Percentiles rank a stretch among this genome's conserved stretches.
Conservation (phyloP, 2,329 filamentous ascomycete genomes). For the Fusarium proliferatum region DNA sequence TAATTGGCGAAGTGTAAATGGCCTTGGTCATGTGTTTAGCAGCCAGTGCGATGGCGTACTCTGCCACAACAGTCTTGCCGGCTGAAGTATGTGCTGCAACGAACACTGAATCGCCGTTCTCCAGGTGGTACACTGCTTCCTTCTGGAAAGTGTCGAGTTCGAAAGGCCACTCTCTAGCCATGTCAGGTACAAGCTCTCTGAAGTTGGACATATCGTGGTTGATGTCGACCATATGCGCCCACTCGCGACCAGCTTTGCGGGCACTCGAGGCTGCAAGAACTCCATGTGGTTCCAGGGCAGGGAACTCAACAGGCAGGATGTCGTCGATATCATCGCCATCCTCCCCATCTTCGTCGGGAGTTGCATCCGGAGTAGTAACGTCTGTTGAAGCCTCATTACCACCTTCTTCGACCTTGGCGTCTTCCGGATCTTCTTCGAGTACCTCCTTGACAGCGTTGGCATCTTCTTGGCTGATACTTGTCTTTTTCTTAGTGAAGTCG, state of each 20-base stretch:
- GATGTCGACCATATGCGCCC: constrained; percentile 98
- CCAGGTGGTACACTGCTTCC: constrained; percentile 96
- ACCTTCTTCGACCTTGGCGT: constrained; percentile 42
- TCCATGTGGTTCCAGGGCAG: constrained; percentile 86
- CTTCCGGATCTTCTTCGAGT: constrained; percentile 64
- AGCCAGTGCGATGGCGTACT: constrained; percentile 96
- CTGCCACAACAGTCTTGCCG: constrained; percentile 97
- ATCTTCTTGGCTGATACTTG: constrained; percentile 67
- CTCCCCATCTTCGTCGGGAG: constrained; percentile 55
- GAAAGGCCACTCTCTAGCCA: constrained; percentile 96
- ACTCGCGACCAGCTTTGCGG: constrained; percentile 83
- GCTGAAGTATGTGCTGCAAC: constrained; percentile 98
- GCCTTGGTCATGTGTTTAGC: constrained; percentile 99
- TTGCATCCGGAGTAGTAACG: constrained; percentile 40
- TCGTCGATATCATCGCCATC: constrained; percentile 80
- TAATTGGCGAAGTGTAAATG: constrained; percentile 98
- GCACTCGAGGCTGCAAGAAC: constrained; percentile 76
- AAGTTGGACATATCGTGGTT: constrained; percentile 96
- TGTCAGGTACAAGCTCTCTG: constrained; percentile 89
- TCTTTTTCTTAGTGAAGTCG: constrained; percentile 71
- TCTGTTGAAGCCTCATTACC: constrained; percentile 45
- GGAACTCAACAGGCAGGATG: constrained; percentile 91
- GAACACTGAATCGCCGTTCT: constrained; percentile 96
- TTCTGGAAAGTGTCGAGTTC: constrained; percentile 99
- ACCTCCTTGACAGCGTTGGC: constrained; percentile 77